Evolutionary conservation across 2,329 filamentous ascomycete genomes (phyloP).

Genomic region (Colletotrichum tropicale): DNA sequence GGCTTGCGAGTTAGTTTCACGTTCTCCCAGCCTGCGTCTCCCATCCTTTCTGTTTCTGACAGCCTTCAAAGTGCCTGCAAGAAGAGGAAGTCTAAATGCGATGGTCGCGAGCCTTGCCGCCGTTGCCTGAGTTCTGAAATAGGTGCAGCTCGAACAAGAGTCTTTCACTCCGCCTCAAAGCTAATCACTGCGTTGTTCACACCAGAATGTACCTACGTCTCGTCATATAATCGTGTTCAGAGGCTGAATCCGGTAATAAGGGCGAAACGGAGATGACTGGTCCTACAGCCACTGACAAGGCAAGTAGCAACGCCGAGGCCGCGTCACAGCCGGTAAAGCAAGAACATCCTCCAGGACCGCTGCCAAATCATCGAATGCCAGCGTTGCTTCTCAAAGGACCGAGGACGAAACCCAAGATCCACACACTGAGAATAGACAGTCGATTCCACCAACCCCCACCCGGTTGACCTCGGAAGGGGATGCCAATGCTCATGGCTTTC

Average conservation of each 20-base stretch:
- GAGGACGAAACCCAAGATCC: background rate
- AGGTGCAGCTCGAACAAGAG: background rate
- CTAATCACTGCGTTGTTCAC: background rate
- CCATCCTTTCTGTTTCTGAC: background rate
- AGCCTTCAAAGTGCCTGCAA: background rate
- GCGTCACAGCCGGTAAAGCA: background rate
- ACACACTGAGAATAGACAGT: background rate
- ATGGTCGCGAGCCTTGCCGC: background rate
- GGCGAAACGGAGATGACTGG: rapidly evolving
- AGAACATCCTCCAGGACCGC: background rate
- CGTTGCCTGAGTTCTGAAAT: background rate
- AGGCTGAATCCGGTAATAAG: background rate
- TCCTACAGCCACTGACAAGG: background rate
- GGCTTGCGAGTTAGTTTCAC: background rate
- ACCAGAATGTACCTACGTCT: background rate
- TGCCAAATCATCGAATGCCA: background rate
- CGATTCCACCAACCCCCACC: background rate
- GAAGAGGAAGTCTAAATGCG: background rate
- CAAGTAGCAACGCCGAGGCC: background rate
- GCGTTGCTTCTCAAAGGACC: background rate
- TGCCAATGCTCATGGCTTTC: background rate
- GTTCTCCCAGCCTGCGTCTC: background rate
- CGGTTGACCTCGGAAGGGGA: background rate
- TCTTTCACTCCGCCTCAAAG: background rate
- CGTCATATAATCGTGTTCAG: background rate